Base-by-base conservation (phyloP, 345 rosid species). In the Eutrema yunnanense region DNA sequence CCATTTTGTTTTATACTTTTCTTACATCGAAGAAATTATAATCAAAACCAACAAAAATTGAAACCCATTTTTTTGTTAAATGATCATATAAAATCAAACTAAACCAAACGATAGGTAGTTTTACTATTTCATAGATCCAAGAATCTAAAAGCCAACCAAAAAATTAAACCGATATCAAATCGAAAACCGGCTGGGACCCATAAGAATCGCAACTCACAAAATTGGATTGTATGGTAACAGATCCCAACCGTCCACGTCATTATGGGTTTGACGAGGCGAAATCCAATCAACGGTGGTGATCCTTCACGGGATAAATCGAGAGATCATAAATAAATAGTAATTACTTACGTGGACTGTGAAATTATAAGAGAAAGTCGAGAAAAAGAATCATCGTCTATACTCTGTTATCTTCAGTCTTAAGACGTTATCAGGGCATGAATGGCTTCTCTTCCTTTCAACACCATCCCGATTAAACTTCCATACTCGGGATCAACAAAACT, bases 401-500 rank as follows among this genome's bases (percentile, higher is more conserved):
- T 38, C 54, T 66, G 73, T 75, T 75, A 74, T 79, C 79, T 57
- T 66, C 60, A 48, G 8, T 36, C 58, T 38, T 52, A 6, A 63
- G 77, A 54, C 65, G 71, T 51, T 51, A 41, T n/a, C 26, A 67
- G 68, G 50, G 68, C 72, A 44, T 76, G 70, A 69, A 81, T 81
- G 83, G 81, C 83, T 64, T 81, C 81, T 27, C 81, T 81, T 81
- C 79, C 76, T 47, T 73, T 80, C 72, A 69, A 22, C 53, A 47
- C 62, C 8, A 73, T 36, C 63, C 71, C 78, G 14, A 33, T 12
- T 52, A 61, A 56, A 5, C 32, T 80, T 61, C 65, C 83, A 37
- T 19, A 33, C 29, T 58, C 72, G 67, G 41, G 14, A 14, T 32
- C 75, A 38, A 9, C 75, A 14, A 80, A 66, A 38, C 42, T 38